phyloP scores from a whole-genome alignment of 331 rosid species.

The Acacia pycnantha region DNA sequence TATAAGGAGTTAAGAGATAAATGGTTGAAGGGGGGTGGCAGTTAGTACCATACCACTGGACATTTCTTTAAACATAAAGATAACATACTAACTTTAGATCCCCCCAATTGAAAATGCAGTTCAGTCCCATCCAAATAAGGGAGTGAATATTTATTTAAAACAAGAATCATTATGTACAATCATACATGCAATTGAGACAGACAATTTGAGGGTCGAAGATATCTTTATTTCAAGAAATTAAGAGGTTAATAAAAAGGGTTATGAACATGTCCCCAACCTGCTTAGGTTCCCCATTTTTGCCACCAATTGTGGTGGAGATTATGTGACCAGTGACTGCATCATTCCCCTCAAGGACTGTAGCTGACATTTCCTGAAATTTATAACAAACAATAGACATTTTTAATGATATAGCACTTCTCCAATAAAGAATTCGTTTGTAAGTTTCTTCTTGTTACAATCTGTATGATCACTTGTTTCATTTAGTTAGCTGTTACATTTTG shows the following conservation, averaged over 20 bases:
- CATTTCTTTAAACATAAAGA: background rate
- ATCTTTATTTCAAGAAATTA: background rate
- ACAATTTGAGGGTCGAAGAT: background rate
- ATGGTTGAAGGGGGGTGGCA: background rate
- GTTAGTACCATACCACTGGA: background rate
- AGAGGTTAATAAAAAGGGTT: background rate
- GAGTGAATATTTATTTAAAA: background rate
- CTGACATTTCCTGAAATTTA: constrained; percentile 83
- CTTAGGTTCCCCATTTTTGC: constrained; percentile 97
- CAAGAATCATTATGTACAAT: background rate
- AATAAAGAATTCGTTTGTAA: constrained; percentile 16
- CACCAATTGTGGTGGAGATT: constrained; percentile 93
- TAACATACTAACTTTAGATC: background rate
- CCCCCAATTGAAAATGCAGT: background rate
- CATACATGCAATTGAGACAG: background rate
- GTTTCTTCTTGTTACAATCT: constrained; percentile 5
- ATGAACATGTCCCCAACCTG: constrained; percentile 46
- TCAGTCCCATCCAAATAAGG: constrained; percentile 2
- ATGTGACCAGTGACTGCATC: constrained; percentile 89
- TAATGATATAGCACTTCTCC: background rate
- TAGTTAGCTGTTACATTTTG: background rate
- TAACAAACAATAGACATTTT: background rate
- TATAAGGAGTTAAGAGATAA: background rate
- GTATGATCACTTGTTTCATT: background rate
- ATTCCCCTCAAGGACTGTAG: constrained; percentile 69